phyloP scores from a whole-genome alignment of 257 asterid genomes.

The Ballota nigra region DNA sequence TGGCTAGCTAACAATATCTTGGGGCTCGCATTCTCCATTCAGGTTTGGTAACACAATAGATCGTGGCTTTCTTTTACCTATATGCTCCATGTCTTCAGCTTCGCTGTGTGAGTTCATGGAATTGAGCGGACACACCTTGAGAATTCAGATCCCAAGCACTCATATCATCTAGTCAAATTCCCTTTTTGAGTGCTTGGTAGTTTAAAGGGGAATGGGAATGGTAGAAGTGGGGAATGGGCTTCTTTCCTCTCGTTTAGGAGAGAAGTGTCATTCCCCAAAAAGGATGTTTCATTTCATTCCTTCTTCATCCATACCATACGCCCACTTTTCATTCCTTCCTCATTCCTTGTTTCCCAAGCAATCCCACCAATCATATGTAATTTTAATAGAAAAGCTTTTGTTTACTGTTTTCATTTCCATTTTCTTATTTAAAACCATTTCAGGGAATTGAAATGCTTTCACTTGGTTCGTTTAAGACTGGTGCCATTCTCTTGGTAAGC shows the following conservation, averaged over 20 bases:
- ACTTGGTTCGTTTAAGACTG: constrained; percentile 98
- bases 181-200: too few relatives aligned
- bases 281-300: too few relatives aligned
- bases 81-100: neutral
- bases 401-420: neutral
- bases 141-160: constrained; percentile 10
- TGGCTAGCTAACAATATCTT: constrained; percentile 95
- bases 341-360: too few relatives aligned
- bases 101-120: neutral
- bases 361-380: too few relatives aligned
- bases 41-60: constrained; percentile 43
- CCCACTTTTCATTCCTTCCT: too few relatives aligned
- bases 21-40: constrained; percentile 97
- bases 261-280: too few relatives aligned
- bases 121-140: neutral
- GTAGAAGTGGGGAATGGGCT: too few relatives aligned
- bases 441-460: constrained; percentile 98
- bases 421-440: constrained; percentile 15
- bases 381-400: too few relatives aligned
- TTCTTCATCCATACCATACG: too few relatives aligned
- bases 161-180: neutral
- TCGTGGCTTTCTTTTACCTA: neutral
- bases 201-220: too few relatives aligned
- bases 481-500: constrained; percentile 92
- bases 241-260: too few relatives aligned